phyloP scores from a whole-genome alignment of 495 filamentous ascomycete species.

The Talaromyces stipitatus region DNA sequence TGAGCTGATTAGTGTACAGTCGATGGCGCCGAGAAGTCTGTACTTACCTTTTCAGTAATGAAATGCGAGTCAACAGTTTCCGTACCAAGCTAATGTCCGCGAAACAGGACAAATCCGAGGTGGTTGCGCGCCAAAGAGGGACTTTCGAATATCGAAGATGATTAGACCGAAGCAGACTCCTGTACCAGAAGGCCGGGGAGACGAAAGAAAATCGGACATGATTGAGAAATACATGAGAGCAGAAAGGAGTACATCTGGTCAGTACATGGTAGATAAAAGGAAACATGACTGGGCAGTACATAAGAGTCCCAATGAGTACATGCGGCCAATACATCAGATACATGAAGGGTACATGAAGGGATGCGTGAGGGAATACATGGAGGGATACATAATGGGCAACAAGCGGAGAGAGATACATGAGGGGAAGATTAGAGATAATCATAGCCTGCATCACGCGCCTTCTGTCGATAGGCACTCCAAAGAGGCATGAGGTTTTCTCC shows the following conservation, averaged over 20 bases:
- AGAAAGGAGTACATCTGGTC: too few relatives aligned
- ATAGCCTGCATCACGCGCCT: not conserved
- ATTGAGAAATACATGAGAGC: not conserved
- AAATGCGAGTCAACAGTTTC: not conserved
- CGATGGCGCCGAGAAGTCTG: not conserved
- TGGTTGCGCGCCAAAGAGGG: not conserved
- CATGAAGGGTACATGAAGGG: not conserved
- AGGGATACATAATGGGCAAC: not conserved
- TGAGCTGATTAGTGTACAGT: not conserved
- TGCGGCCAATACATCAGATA: not conserved
- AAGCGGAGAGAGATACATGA: not conserved
- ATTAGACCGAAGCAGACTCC: conserved; percentile 6
- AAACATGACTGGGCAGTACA: too few relatives aligned
- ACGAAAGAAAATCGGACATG: not conserved
- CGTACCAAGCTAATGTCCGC: not conserved
- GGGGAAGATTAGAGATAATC: not conserved
- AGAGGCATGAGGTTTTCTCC: not conserved
- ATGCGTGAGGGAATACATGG: not conserved
- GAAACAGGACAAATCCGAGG: not conserved
- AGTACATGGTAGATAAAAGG: too few relatives aligned
- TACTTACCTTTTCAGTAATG: not conserved
- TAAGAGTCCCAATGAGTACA: too few relatives aligned
- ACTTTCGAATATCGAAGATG: conserved; percentile 1
- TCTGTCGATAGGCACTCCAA: not conserved
- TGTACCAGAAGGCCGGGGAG: not conserved